phyloP scores from a whole-genome alignment of 1,139 yeast species.

The Pichia sp. region DNA sequence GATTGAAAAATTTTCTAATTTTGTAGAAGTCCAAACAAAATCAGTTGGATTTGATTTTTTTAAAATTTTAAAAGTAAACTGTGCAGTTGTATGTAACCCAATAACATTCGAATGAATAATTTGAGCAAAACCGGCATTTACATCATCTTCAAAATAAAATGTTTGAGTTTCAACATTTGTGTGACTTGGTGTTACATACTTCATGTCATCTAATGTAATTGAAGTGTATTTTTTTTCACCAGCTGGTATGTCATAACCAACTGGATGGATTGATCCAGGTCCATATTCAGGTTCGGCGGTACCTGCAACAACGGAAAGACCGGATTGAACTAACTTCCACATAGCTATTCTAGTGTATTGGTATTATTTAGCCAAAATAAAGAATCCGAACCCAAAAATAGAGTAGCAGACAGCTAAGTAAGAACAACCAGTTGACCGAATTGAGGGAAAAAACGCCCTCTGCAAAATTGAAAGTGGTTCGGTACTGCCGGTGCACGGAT shows the following conservation, averaged over 20 bases:
- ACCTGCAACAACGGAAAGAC: slow-evolving; percentile 91
- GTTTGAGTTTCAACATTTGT: slow-evolving; percentile 95
- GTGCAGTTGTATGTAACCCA: slow-evolving; percentile 88
- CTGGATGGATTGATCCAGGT: slow-evolving; percentile 81
- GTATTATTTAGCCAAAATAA: neutral
- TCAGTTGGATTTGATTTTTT: slow-evolving; percentile 46
- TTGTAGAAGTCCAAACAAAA: slow-evolving; percentile 82
- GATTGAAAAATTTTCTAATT: slow-evolving; percentile 64
- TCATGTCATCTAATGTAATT: slow-evolving; percentile 55
- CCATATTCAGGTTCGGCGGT: slow-evolving; percentile 98
- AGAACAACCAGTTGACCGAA: neutral
- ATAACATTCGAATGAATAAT: slow-evolving; percentile 87
- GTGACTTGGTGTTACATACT: slow-evolving; percentile 66
- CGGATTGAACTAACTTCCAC: slow-evolving; percentile 31
- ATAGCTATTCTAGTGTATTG: slow-evolving; percentile 7
- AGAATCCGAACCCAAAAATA: neutral
- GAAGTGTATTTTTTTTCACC: slow-evolving; percentile 48
- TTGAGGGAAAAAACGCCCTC: neutral
- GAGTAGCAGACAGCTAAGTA: too few relatives aligned
- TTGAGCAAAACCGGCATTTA: slow-evolving; percentile 83
- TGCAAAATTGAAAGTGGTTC: neutral
- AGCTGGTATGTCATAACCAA: slow-evolving; percentile 43
- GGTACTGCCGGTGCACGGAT: neutral
- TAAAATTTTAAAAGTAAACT: slow-evolving; percentile 81
- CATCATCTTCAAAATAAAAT: slow-evolving; percentile 68